phyloP scores from a whole-genome alignment of 2,329 filamentous ascomycete species.

The Aspergillus arachidicola region DNA sequence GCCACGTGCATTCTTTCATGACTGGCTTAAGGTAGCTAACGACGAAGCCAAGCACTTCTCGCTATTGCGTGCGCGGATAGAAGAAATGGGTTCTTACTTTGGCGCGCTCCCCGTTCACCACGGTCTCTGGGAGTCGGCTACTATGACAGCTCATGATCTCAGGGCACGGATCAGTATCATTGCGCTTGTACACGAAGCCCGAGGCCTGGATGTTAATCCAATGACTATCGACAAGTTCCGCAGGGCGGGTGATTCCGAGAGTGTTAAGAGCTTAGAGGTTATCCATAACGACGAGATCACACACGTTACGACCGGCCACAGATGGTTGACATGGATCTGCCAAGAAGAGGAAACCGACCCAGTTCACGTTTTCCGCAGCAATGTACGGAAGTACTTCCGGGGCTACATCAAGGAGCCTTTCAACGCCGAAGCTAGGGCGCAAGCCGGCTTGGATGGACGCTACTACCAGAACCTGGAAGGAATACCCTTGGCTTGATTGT shows the following conservation, averaged over 20 bases:
- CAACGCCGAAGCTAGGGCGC: constrained; percentile 46
- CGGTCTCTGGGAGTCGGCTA: constrained; percentile 50
- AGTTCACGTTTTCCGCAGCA: constrained; percentile 48
- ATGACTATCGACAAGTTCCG: constrained; percentile 53
- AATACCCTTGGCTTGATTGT: constrained; percentile 4
- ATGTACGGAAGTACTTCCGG: constrained; percentile 47
- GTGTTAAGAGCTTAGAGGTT: constrained; percentile 45
- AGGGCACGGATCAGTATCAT: constrained; percentile 51
- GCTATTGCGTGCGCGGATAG: constrained; percentile 47
- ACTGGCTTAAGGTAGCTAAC: constrained; percentile 53
- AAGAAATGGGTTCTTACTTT: constrained; percentile 49
- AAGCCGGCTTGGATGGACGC: constrained; percentile 48
- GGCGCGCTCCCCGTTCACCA: constrained; percentile 51
- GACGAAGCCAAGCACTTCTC: constrained; percentile 55
- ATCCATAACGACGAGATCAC: constrained; percentile 55
- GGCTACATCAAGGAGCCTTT: constrained; percentile 50
- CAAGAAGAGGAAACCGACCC: constrained; percentile 49
- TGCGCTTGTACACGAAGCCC: constrained; percentile 52
- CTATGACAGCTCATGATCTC: constrained; percentile 47
- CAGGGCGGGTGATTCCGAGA: constrained; percentile 44
- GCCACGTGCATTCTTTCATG: constrained; percentile 50
- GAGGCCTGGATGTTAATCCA: constrained; percentile 51
- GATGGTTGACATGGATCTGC: constrained; percentile 53
- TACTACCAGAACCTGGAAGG: constrained; percentile 42
- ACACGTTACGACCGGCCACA: constrained; percentile 52